A percentile compares a stretch with the other conserved stretches of the same genome.
Evolutionary conservation across 1,139 yeast species (phyloP).

Genomic region (Yamadazyma blattariae): DNA sequence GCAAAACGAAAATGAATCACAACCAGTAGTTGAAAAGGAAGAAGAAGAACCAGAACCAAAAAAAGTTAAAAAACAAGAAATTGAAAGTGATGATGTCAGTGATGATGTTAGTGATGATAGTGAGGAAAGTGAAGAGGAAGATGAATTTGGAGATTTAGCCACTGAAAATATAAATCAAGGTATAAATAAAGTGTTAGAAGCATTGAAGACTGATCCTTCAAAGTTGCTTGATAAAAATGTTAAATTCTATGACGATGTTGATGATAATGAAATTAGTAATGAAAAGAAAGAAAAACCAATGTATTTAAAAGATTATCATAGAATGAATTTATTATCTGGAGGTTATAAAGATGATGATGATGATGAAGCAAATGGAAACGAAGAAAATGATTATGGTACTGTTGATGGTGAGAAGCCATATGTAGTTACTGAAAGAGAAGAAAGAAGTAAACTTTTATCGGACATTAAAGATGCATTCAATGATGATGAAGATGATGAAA

Average conservation of each 20-base stretch:
- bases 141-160: constrained; percentile 83
- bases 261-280: constrained; percentile 16
- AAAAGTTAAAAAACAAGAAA: not conserved
- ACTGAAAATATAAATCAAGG: constrained; percentile 86
- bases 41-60: not conserved
- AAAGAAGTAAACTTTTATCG: constrained; percentile 63
- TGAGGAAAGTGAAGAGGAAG: constrained; percentile 72
- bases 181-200: constrained; percentile 65
- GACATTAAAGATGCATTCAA: constrained; percentile 72
- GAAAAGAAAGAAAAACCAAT: constrained; percentile 67
- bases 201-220: constrained; percentile 65
- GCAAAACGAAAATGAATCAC: constrained; percentile 3
- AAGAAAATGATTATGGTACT: constrained; percentile 37
- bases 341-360: constrained; percentile 48
- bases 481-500: constrained; percentile 44
- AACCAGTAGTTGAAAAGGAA: not conserved
- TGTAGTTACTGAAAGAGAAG: constrained; percentile 73
- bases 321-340: constrained; percentile 72
- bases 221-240: constrained; percentile 64
- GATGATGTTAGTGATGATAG: constrained; percentile 24
- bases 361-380: constrained; percentile 4
- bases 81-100: constrained; percentile 15
- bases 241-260: constrained; percentile 64
- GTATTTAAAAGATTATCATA: constrained; percentile 87
- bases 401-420: constrained; percentile 63